Conservation (phyloP, 441 rosid species). For the Brassica hybrid region DNA sequence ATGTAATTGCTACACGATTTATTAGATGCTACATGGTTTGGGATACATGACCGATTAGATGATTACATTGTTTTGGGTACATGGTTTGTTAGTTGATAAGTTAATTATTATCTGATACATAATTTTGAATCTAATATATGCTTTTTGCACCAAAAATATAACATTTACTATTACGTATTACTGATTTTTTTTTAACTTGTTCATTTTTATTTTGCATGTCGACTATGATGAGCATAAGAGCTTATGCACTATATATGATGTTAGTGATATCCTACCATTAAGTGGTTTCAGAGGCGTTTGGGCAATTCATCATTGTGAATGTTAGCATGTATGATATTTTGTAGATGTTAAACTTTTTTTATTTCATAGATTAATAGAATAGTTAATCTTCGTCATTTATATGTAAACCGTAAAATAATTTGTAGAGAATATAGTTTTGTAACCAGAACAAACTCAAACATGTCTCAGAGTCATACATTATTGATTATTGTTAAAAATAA, state of each 20-base stretch:
- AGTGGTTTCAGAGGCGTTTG: not conserved
- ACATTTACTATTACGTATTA: not conserved
- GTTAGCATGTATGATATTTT: too few relatives aligned
- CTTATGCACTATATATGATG: not conserved
- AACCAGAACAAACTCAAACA: too few relatives aligned
- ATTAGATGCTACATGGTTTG: not conserved
- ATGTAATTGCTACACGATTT: not conserved
- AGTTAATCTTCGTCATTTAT: too few relatives aligned
- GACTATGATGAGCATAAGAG: too few relatives aligned
- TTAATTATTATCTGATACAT: not conserved
- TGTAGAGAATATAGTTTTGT: not conserved
- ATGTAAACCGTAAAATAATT: not conserved
- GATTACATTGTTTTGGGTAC: not conserved
- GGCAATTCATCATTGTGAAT: too few relatives aligned
- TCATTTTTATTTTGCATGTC: not conserved
- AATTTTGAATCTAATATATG: not conserved
- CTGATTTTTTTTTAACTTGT: not conserved
- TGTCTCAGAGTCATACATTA: too few relatives aligned
- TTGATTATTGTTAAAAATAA: too few relatives aligned
- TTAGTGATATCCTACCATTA: not conserved
- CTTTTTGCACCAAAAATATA: not conserved
- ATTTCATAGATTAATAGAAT: too few relatives aligned
- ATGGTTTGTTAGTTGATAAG: not conserved
- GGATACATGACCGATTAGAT: not conserved
- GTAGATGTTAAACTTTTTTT: too few relatives aligned